Percentiles rank a stretch among this genome's conserved stretches.
Conservation (phyloP, 148 eudicot genomes). For the Diospyros lotus region DNA sequence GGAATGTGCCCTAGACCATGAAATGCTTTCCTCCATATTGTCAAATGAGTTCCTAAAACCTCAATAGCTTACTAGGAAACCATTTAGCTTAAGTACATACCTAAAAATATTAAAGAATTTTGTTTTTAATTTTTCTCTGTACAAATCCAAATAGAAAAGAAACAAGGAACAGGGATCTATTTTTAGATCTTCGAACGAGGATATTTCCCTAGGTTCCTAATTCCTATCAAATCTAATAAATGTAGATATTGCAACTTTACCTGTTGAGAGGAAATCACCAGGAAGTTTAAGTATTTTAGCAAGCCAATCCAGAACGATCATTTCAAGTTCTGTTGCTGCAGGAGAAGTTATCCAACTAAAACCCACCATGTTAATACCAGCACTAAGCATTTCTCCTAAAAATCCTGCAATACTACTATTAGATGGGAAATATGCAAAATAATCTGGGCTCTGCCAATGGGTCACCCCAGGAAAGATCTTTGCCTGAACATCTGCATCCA, state of each 20-base stretch:
- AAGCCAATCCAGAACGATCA: constrained; percentile 94
- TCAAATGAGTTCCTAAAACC: background rate
- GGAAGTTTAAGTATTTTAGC: constrained; percentile 81
- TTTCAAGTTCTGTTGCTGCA: constrained; percentile 97
- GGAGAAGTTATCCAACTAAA: constrained; percentile 98
- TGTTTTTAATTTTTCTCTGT: too few relatives aligned
- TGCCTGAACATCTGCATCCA: constrained; percentile 55
- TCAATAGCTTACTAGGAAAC: background rate
- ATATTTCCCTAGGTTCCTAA: background rate
- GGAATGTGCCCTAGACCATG: background rate
- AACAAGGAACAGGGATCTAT: background rate
- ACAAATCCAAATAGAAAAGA: background rate
- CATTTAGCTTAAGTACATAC: background rate
- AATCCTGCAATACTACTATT: constrained; percentile 92
- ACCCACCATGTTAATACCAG: constrained; percentile 88
- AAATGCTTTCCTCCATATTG: background rate
- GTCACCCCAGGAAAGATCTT: constrained; percentile 91
- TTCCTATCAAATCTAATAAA: constrained; percentile 5
- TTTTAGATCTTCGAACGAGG: background rate
- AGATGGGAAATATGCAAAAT: constrained; percentile 79
- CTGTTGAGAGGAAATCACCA: constrained; percentile 67
- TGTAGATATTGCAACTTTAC: constrained; percentile 23
- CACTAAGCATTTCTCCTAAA: constrained; percentile 96
- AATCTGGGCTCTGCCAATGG: constrained; percentile 97
- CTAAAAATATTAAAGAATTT: background rate